Percentiles rank a stretch among this genome's conserved stretches.
phyloP scores from a whole-genome alignment of 2,329 filamentous ascomycete species.

The Phaeosphaeriaceae sp. region DNA sequence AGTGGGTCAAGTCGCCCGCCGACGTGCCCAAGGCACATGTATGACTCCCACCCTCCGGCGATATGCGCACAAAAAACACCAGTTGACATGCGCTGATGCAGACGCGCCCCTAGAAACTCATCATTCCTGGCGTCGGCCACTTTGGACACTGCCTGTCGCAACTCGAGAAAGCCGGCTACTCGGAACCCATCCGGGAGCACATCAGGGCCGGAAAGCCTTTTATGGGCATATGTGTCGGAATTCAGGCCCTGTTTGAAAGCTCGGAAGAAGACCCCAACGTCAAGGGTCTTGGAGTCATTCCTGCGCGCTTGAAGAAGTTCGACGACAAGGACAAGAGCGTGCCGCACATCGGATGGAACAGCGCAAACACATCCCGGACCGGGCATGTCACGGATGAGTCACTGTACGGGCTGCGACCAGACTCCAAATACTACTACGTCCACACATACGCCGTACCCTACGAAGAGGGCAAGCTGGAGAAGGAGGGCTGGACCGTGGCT shows the following conservation, averaged over 20 bases:
- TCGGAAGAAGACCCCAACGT: constrained; percentile 79
- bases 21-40: constrained; percentile 88
- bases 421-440: constrained; percentile 98
- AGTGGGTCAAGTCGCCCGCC: constrained; percentile 86
- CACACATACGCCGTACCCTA: constrained; percentile 92
- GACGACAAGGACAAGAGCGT: constrained; percentile 81
- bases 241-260: constrained; percentile 88
- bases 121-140: constrained; percentile 94
- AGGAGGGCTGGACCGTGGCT: constrained; percentile 88
- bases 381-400: constrained; percentile 54
- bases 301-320: constrained; percentile 76
- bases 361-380: constrained; percentile 68
- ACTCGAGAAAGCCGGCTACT: constrained; percentile 80
- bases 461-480: constrained; percentile 73
- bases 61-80: constrained; percentile 11
- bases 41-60: constrained; percentile 21
- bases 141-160: constrained; percentile 95
- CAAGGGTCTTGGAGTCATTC: constrained; percentile 77
- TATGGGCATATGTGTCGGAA: constrained; percentile 94
- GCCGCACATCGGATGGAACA: constrained; percentile 99
- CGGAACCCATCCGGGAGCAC: constrained; percentile 81
- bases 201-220: constrained; percentile 94
- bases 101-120: constrained; percentile 72
- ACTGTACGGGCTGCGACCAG: constrained; percentile 79
- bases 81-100: constrained; percentile 47